These are phyloP conservation scores for Melocanna baccifera DNA, from an alignment of 176 grass and related monocot species.

Conservation along the genomic window DNA sequence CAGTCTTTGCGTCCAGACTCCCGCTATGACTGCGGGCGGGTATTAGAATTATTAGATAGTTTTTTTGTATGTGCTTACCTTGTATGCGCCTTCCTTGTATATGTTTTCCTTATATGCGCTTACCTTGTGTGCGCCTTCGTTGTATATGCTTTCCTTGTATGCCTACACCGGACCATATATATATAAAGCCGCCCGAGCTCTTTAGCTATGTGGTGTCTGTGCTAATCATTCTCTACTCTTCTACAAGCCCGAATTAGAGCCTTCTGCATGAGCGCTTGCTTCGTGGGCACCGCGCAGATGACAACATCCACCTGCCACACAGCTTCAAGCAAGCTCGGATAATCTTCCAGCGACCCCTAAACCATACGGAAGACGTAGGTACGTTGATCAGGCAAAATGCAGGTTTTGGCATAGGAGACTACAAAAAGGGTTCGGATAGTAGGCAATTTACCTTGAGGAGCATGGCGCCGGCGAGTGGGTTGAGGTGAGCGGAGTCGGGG, in stretches of 20 bases:
- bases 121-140: too few species aligned
- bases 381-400: background rate
- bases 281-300: slow-evolving; percentile 75
- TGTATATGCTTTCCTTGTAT: too few species aligned
- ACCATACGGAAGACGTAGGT: background rate
- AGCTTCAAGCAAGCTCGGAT: slow-evolving; percentile 59
- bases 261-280: slow-evolving; percentile 68
- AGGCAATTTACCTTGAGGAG: slow-evolving; percentile 54
- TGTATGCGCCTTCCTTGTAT: too few species aligned
- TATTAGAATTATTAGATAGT: too few species aligned
- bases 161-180: too few species aligned
- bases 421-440: background rate
- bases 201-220: too few species aligned
- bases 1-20: too few species aligned
- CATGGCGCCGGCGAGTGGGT: slow-evolving; percentile 59
- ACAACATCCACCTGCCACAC: slow-evolving; percentile 76
- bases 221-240: too few species aligned
- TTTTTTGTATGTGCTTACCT: too few species aligned
- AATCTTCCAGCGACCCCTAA: slow-evolving; percentile 77
- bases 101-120: too few species aligned
- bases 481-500: slow-evolving; percentile 15
- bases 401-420: background rate
- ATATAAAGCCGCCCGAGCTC: too few species aligned
- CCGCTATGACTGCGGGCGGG: too few species aligned
- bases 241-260: slow-evolving; percentile 60